These are phyloP conservation scores for Chaetomium cochliodes DNA, from an alignment of 495 filamentous ascomycete species.

Conservation along the genomic window DNA sequence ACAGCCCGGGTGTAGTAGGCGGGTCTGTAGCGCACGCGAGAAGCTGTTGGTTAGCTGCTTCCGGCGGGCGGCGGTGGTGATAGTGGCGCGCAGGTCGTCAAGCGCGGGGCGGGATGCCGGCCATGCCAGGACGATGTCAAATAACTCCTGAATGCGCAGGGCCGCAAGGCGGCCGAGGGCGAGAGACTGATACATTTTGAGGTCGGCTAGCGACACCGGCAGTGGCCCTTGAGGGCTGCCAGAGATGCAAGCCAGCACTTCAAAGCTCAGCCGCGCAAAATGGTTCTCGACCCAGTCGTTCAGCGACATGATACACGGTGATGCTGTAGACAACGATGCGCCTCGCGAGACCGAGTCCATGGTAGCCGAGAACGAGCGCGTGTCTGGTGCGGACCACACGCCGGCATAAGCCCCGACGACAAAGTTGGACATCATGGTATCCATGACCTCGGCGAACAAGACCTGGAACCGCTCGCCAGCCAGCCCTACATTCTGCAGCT, in stretches of 20 bases:
- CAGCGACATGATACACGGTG: conserved; percentile 56
- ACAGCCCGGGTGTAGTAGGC: conserved; percentile 81
- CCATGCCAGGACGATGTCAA: conserved; percentile 86
- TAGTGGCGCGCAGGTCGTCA: conserved; percentile 63
- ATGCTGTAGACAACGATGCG: conserved; percentile 45
- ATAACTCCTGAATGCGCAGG: conserved; percentile 77
- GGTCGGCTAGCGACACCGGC: conserved; percentile 55
- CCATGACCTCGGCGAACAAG: conserved; percentile 73
- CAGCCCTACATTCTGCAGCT: conserved; percentile 68
- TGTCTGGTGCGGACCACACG: conserved; percentile 47
- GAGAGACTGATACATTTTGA: conserved; percentile 79
- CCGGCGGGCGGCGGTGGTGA: conserved; percentile 55
- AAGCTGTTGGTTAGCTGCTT: conserved; percentile 71
- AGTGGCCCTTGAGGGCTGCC: conserved; percentile 25
- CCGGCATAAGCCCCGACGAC: conserved; percentile 59
- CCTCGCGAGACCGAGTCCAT: conserved; percentile 27
- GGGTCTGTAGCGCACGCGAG: conserved; percentile 60
- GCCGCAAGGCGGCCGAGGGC: conserved; percentile 74
- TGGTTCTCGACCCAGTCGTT: conserved; percentile 70
- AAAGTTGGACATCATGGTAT: conserved; percentile 64
- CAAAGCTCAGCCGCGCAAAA: conserved; percentile 63
- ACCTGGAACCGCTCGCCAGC: conserved; percentile 72
- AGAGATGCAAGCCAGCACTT: conserved; percentile 53
- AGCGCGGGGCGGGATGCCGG: conserved; percentile 76
- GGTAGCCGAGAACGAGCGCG: conserved; percentile 20